phyloP scores from a whole-genome alignment of 2,329 filamentous ascomycete genomes.

The Aspergillus bombycis region DNA sequence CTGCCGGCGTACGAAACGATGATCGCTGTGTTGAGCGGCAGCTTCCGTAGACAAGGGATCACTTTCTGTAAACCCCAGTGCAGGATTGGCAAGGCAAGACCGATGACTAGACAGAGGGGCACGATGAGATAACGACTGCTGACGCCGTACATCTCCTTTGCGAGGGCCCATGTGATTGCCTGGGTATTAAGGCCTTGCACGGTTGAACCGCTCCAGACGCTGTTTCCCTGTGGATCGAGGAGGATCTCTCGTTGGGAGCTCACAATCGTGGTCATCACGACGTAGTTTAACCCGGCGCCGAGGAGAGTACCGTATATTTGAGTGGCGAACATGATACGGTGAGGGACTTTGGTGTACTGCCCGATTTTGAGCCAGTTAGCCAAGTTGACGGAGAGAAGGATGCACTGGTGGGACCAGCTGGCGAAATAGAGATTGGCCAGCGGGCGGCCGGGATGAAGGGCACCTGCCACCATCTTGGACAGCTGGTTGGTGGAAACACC shows the following conservation, averaged over 20 bases:
- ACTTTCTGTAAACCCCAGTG: slow-evolving; percentile 42
- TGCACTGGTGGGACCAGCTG: slow-evolving; percentile 33
- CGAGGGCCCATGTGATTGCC: slow-evolving; percentile 50
- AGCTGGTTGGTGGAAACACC: slow-evolving; percentile 27
- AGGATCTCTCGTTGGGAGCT: slow-evolving; percentile 54
- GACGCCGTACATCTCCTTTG: slow-evolving; percentile 56
- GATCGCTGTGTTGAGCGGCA: neutral
- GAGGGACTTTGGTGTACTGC: slow-evolving; percentile 56
- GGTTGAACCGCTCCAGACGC: slow-evolving; percentile 57
- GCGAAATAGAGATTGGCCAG: slow-evolving; percentile 32
- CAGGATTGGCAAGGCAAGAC: slow-evolving; percentile 47
- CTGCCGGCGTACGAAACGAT: neutral
- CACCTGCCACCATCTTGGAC: slow-evolving; percentile 33
- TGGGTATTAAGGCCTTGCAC: slow-evolving; percentile 49
- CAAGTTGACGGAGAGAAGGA: slow-evolving; percentile 28
- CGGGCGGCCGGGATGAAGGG: slow-evolving; percentile 28
- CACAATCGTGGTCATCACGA: slow-evolving; percentile 60
- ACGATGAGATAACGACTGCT: slow-evolving; percentile 52
- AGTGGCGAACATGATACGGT: slow-evolving; percentile 58
- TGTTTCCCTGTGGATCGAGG: slow-evolving; percentile 49
- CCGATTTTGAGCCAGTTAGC: slow-evolving; percentile 27
- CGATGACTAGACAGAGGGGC: slow-evolving; percentile 55
- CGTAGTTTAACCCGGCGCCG: slow-evolving; percentile 59
- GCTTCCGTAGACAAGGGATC: neutral
- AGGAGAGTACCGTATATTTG: slow-evolving; percentile 60